These are phyloP conservation scores for Fabrea salina DNA, from an alignment of 169 alveolate species.

Conservation along the genomic window DNA sequence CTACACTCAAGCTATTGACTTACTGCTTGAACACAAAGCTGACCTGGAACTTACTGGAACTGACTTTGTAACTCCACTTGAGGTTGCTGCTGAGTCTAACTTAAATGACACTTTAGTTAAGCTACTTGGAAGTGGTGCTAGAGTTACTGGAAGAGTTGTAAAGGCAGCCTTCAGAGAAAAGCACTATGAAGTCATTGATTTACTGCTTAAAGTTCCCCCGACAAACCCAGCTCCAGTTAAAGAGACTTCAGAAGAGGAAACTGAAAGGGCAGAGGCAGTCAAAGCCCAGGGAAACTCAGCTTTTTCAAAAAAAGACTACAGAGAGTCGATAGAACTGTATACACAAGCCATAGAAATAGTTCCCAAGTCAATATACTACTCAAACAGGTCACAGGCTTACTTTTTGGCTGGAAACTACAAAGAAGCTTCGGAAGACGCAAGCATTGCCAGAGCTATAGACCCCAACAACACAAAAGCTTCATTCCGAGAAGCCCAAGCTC, in stretches of 20 bases:
- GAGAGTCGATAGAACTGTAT: not conserved
- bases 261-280: conserved; percentile 5
- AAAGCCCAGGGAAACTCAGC: conserved; percentile 15
- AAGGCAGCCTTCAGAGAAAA: conserved; percentile 17
- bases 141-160: conserved; percentile 6
- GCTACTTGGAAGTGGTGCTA: not conserved
- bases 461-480: conserved; percentile 1
- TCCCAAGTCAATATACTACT: conserved; percentile 1
- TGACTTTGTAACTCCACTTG: conserved; percentile 10
- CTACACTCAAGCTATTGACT: not conserved
- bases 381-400: conserved; percentile 25
- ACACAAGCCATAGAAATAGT: conserved; percentile 11
- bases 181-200: not conserved
- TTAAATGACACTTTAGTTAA: not conserved
- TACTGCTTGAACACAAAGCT: not conserved
- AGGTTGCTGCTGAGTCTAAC: not conserved
- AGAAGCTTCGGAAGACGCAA: conserved; percentile 23
- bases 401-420: not conserved
- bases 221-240: not conserved
- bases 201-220: not conserved
- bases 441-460: conserved; percentile 1
- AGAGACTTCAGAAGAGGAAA: not conserved
- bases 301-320: not conserved
- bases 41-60: not conserved
- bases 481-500: conserved; percentile 16